Evolutionary conservation across 257 asterid species (phyloP), one percentile per base, ranked within the genome.

Genomic region (Gynochthodes officinalis): DNA sequence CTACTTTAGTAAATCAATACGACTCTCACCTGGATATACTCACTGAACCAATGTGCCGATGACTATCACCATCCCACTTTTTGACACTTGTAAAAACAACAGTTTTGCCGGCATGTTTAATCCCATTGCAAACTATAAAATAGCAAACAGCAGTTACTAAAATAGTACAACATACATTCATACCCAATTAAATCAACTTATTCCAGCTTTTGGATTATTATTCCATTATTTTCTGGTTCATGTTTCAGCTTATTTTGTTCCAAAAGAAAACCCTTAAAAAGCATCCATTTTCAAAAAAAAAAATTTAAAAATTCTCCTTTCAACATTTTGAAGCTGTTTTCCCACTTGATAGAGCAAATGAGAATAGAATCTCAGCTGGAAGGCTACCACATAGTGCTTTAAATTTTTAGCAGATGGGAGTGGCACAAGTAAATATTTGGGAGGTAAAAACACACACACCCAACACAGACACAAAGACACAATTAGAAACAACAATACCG

Each of bases 31-130:
- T 94, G 99, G 49, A 95, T 95, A 77, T 91, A 95, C 88, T 95
- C 99, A 74, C 99, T 98, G 99, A 95, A 80, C 96, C 99, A 66
- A 95, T 84, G 76, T 73, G 87, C 19, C 99, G 97, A 85, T 95
- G 97, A 82, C 99, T 95, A 77, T 88, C 98, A 78, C 99, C 99
- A 67, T 95, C 99, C 97, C 97, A 91, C 80, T 95, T 94, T 79
- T 82, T 95, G 70, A 92, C 97, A 76, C 87, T 90, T 0, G 98
- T 95, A 79, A 95, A 95, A 73, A 95, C 97, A 5, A 94, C 99
- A 76, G 99, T 92, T 89, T 95, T n/a, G 99, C 99, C 52, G 99
- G 98, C 99, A 95, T 95, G 87, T 95, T 95, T 81, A 95, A 78
- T 66, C 99, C 99, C 99, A 95, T 95, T 43, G 99, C 98, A 57